These are phyloP conservation scores for Aurifilum marmelostoma DNA, from an alignment of 2,329 filamentous ascomycete species.

Conservation along the genomic window DNA sequence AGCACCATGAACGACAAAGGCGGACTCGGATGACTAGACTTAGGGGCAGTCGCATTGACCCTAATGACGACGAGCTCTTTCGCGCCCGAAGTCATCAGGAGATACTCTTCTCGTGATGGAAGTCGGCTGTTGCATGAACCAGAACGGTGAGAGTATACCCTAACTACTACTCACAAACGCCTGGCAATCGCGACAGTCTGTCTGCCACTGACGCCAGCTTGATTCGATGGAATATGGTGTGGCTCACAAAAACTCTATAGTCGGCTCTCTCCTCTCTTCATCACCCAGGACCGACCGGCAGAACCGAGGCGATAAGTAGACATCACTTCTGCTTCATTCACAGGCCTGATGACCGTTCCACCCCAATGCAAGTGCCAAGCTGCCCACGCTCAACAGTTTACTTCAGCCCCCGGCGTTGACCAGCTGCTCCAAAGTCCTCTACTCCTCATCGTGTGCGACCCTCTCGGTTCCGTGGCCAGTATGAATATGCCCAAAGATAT, in stretches of 20 bases:
- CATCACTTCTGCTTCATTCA: not conserved
- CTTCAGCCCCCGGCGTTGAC: not conserved
- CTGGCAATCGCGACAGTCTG: not conserved
- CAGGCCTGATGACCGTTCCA: not conserved
- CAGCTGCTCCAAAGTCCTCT: conserved; percentile 11
- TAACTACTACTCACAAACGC: not conserved
- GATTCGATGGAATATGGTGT: not conserved
- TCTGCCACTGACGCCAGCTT: not conserved
- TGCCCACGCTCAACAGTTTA: conserved; percentile 6
- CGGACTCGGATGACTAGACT: not conserved
- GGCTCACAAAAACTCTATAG: conserved; percentile 6
- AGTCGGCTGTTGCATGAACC: not conserved
- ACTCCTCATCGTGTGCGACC: not conserved
- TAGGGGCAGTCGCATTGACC: not conserved
- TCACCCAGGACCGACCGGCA: conserved; percentile 14
- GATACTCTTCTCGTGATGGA: not conserved
- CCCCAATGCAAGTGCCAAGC: conserved; percentile 1
- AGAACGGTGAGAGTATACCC: not conserved
- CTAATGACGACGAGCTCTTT: not conserved
- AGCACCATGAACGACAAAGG: not conserved
- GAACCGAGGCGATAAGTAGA: conserved; percentile 9
- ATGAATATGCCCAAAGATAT: conserved; percentile 45
- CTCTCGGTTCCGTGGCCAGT: conserved; percentile 29
- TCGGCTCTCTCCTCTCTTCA: conserved; percentile 6
- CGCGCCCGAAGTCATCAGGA: not conserved